A percentile compares a stretch with the other conserved stretches of the same genome.
phyloP scores from a whole-genome alignment of 371 early-diverging fungal genomes.

The Mortierella sp. region DNA sequence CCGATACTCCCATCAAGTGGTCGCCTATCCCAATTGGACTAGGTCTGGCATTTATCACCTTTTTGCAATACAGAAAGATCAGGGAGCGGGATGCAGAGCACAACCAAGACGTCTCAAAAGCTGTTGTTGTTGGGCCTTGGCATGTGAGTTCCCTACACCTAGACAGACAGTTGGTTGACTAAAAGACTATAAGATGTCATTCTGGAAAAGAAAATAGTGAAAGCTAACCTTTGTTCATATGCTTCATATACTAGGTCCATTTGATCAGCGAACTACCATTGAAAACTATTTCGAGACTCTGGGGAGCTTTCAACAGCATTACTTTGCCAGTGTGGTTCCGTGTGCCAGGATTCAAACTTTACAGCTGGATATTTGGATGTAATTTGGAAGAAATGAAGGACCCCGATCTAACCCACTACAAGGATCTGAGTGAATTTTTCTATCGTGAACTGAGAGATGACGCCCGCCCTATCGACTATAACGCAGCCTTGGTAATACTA shows the following conservation, averaged over 20 bases:
- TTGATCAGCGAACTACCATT: slow-evolving; percentile 90
- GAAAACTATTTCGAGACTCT: slow-evolving; percentile 87
- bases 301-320: slow-evolving; percentile 90
- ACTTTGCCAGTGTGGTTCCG: slow-evolving; percentile 87
- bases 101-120: slow-evolving; percentile 46
- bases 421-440: slow-evolving; percentile 91
- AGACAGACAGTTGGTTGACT: neutral
- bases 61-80: slow-evolving; percentile 73
- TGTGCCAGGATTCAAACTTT: slow-evolving; percentile 79
- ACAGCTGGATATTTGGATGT: slow-evolving; percentile 90
- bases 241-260: slow-evolving; percentile 71
- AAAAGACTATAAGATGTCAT: too few relatives aligned
- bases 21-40: slow-evolving; percentile 82
- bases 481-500: slow-evolving; percentile 70
- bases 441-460: slow-evolving; percentile 87
- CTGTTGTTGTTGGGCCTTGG: slow-evolving; percentile 85
- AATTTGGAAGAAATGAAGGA: slow-evolving; percentile 94
- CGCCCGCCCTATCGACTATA: slow-evolving; percentile 77
- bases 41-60: slow-evolving; percentile 83
- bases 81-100: slow-evolving; percentile 40
- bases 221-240: neutral
- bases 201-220: too few relatives aligned
- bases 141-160: slow-evolving; percentile 66
- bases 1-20: slow-evolving; percentile 74
- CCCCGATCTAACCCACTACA: slow-evolving; percentile 81